phyloP scores from a whole-genome alignment of 2,329 filamentous ascomycete species.

The Fusarium brevicatenulatum region DNA sequence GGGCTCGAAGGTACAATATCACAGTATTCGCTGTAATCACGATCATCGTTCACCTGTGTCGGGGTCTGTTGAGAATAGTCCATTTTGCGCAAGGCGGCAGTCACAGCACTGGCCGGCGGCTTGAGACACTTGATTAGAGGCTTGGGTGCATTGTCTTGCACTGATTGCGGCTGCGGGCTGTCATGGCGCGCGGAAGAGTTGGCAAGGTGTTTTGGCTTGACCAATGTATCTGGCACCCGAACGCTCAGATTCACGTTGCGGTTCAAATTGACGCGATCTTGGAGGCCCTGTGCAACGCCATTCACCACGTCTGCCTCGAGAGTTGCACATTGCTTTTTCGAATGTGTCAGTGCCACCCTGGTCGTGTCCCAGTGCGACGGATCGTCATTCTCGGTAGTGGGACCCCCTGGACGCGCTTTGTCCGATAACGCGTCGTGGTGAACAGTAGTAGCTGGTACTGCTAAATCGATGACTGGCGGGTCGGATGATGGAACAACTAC shows the following conservation, averaged over 20 bases:
- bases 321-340: slow-evolving; percentile 42
- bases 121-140: slow-evolving; percentile 30
- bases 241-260: slow-evolving; percentile 3
- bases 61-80: slow-evolving; percentile 63
- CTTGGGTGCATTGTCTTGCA: slow-evolving; percentile 36
- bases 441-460: slow-evolving; percentile 3
- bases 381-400: slow-evolving; percentile 37
- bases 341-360: slow-evolving; percentile 43
- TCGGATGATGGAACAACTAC: slow-evolving; percentile 16
- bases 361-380: slow-evolving; percentile 40
- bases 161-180: slow-evolving; percentile 22
- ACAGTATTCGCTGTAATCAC: slow-evolving; percentile 63
- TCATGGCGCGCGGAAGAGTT: slow-evolving; percentile 37
- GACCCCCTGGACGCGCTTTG: slow-evolving; percentile 24
- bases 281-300: slow-evolving; percentile 15
- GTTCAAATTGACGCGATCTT: slow-evolving; percentile 26
- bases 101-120: slow-evolving; percentile 29
- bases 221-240: background rate
- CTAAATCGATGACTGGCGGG: background rate
- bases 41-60: slow-evolving; percentile 66
- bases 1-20: slow-evolving; percentile 45
- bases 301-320: slow-evolving; percentile 17
- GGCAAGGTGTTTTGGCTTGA: slow-evolving; percentile 2
- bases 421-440: slow-evolving; percentile 29
- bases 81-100: slow-evolving; percentile 49